phyloP scores from a whole-genome alignment of 371 early-diverging fungal species.

The Syncephalastrum monosporum region DNA sequence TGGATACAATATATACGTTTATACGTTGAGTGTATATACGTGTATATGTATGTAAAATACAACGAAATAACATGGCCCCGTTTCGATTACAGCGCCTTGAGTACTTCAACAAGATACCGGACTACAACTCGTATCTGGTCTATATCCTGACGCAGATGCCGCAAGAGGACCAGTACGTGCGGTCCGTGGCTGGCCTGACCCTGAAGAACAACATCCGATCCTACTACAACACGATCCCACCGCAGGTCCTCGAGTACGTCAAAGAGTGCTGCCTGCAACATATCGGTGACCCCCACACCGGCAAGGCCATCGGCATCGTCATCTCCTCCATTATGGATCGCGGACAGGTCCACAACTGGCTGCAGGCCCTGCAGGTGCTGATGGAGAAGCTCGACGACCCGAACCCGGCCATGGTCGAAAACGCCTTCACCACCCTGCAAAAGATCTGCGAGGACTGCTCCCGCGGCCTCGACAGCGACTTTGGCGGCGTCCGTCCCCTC shows the following conservation, averaged over 20 bases:
- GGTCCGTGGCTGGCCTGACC: conserved; percentile 85
- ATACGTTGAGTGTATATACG: too few relatives aligned
- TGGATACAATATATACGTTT: too few relatives aligned
- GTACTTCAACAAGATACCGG: conserved; percentile 80
- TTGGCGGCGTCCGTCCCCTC: conserved; percentile 72
- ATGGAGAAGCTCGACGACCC: conserved; percentile 71
- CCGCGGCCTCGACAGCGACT: conserved; percentile 71
- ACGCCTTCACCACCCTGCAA: conserved; percentile 80
- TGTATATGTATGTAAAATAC: too few relatives aligned
- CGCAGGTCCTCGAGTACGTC: conserved; percentile 71
- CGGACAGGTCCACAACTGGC: conserved; percentile 76
- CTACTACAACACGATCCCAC: conserved; percentile 58
- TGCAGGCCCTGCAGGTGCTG: conserved; percentile 76
- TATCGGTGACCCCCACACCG: conserved; percentile 77
- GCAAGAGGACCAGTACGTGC: conserved; percentile 59
- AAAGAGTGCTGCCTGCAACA: conserved; percentile 71
- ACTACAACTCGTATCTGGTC: conserved; percentile 87
- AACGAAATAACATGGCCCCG: not conserved
- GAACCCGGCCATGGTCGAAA: conserved; percentile 77
- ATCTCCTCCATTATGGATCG: conserved; percentile 80
- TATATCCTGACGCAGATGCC: conserved; percentile 80
- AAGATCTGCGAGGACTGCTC: conserved; percentile 94
- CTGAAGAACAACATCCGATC: conserved; percentile 84
- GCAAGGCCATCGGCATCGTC: conserved; percentile 65
- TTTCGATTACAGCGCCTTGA: conserved; percentile 68